phyloP scores from a whole-genome alignment of 2,329 filamentous ascomycete genomes.

The Botryosphaeria dothidea region DNA sequence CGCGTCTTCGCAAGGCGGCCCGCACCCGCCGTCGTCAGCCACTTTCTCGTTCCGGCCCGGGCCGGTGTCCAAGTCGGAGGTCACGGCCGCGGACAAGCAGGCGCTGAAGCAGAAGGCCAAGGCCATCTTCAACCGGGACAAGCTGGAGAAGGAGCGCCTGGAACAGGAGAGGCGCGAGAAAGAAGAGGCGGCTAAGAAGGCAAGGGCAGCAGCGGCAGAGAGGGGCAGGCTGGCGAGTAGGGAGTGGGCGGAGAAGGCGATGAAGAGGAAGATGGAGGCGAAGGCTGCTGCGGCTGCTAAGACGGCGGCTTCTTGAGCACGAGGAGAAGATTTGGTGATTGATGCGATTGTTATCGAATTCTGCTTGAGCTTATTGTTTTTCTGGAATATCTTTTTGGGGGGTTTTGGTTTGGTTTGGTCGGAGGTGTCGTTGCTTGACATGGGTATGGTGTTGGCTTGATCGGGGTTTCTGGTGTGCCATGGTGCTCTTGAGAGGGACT shows the following conservation, averaged over 20 bases:
- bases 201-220: constrained; percentile 49
- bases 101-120: constrained; percentile 42
- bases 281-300: constrained; percentile 6
- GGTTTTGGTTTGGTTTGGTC: background rate
- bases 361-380: too few species aligned
- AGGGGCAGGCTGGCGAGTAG: constrained; percentile 44
- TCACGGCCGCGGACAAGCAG: constrained; percentile 33
- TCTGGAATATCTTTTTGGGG: too few species aligned
- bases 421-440: background rate
- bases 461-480: background rate
- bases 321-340: too few species aligned
- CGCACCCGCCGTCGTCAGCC: constrained; percentile 6
- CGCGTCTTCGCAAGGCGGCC: constrained; percentile 1
- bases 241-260: constrained; percentile 53
- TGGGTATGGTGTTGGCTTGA: background rate
- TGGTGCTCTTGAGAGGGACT: background rate
- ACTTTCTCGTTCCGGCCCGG: constrained; percentile 10
- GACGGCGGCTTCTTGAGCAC: constrained; percentile 17
- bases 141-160: constrained; percentile 40
- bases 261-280: constrained; percentile 35
- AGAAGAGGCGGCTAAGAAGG: constrained; percentile 50
- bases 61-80: constrained; percentile 25
- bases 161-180: constrained; percentile 46
- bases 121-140: constrained; percentile 49
- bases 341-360: too few species aligned